Base-by-base conservation (phyloP, 1,284 basidiomycete species). In the Entoloma clypeatum region DNA sequence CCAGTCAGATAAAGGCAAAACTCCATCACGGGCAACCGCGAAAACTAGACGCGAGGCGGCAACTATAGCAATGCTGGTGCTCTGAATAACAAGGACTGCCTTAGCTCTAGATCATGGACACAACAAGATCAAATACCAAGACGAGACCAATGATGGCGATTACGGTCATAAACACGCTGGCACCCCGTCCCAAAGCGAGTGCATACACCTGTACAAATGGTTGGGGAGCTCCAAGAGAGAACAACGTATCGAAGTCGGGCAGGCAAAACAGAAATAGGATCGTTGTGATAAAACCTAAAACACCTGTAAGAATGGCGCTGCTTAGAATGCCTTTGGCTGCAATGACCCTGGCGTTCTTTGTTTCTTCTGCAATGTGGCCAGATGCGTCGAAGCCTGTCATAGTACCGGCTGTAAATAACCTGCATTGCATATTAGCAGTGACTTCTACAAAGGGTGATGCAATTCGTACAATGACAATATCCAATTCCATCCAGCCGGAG, bases 301-400 rank as follows among this genome's bases (percentile, higher is more conserved):
- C 58, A 6, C 84, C 88, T 0, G 87, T 89, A 8, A 84, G 81
- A 16, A 89, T 57, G 16, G 81, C 82, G 48, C 85, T 84, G 39
- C 64, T 76, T 26, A 92, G 64, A 47, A 93, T 88, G 2, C 90
- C 90, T 55, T 79, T 81, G 4, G 81, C 85, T 5, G 89, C 86
- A 28, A 82, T 71, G 29, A 90, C 73, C 47, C 86, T 86, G 6
- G 90, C 89, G 56, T 92, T 84, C 61, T 87, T 88, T 0, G 90
- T 92, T 63, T 92, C 90, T 62, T 92, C 90, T 2, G 88, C 88
- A 45, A 92, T 83, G 50, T 92, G 90, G 0, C 90, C 90, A n/a
- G 87, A 83, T 0, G 89, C 89, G 60, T 92, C 90, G 53, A 91
- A 92, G 3, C 90, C 90, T 9, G 85, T 90, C 65, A 92, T 67